Evolutionary conservation across 75 land plant species (phyloP).

Genomic region (Ceratopteris richardii): DNA sequence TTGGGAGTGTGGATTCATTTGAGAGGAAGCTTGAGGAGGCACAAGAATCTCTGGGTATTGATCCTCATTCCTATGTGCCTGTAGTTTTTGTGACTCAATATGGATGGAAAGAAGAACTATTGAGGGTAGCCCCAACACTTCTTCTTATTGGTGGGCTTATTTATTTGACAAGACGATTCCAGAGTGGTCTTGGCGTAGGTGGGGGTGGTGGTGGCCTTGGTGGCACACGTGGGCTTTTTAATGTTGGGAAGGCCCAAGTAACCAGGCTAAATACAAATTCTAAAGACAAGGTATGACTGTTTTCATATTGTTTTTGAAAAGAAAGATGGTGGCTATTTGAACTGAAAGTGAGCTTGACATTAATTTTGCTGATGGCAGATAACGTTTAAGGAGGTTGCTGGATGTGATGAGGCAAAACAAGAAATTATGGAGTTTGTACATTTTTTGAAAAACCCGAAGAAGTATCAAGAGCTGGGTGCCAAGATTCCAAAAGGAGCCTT

Average conservation of each 20-base stretch:
- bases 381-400: constrained; percentile 90
- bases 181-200: constrained; percentile 63
- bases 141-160: constrained; percentile 41
- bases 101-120: constrained; percentile 60
- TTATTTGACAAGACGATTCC: constrained; percentile 53
- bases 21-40: constrained; percentile 84
- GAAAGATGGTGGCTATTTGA: too few species aligned
- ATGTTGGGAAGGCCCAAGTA: constrained; percentile 67
- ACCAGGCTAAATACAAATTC: constrained; percentile 67
- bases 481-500: constrained; percentile 92
- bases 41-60: constrained; percentile 62
- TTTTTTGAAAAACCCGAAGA: constrained; percentile 77
- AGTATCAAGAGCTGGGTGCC: constrained; percentile 78
- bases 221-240: constrained; percentile 70
- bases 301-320: too few species aligned
- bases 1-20: constrained; percentile 84
- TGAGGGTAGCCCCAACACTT: constrained; percentile 53
- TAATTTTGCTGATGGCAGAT: too few species aligned
- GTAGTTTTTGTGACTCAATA: constrained; percentile 76
- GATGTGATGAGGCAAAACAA: constrained; percentile 92
- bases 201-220: constrained; percentile 42
- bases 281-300: constrained; percentile 57
- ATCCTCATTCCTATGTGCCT: constrained; percentile 80
- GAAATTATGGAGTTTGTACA: constrained; percentile 95
- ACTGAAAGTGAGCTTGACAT: too few species aligned